Evolutionary conservation across 352 stramenopile genomes (phyloP).

Genomic region (Elongisporangium undulatum): DNA sequence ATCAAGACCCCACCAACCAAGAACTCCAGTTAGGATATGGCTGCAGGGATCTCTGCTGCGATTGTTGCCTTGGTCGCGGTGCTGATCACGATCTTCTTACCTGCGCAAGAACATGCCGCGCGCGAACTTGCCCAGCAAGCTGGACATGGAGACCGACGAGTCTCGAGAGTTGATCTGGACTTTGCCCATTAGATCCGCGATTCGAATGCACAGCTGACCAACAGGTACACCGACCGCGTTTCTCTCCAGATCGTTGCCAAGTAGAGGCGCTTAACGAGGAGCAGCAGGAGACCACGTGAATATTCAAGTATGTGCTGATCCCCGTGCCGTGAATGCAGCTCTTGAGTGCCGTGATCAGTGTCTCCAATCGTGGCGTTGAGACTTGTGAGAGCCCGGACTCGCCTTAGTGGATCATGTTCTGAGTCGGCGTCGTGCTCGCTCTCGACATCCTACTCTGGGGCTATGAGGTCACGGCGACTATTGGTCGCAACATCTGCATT

Average conservation of each 20-base stretch:
- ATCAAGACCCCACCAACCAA: conserved; percentile 21
- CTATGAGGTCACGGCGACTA: conserved; percentile 66
- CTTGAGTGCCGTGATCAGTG: too few species aligned
- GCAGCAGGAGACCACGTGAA: conserved; percentile 32
- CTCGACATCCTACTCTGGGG: conserved; percentile 44
- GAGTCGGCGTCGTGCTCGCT: conserved; percentile 47
- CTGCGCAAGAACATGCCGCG: too few species aligned
- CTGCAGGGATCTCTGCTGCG: conserved; percentile 1
- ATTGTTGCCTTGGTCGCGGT: not conserved
- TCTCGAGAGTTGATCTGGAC: conserved; percentile 6
- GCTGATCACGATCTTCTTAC: too few species aligned
- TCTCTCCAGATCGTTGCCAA: conserved; percentile 10
- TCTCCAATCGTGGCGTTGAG: too few species aligned
- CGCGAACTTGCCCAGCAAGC: conserved; percentile 4
- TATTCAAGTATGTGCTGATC: conserved; percentile 67
- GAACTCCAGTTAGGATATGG: conserved; percentile 2
- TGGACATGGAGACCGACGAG: conserved; percentile 12
- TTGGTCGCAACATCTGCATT: conserved; percentile 35
- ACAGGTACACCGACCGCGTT: conserved; percentile 5
- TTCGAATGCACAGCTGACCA: not conserved
- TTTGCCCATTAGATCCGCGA: conserved; percentile 4
- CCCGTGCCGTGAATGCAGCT: conserved; percentile 65
- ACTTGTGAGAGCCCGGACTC: conserved; percentile 12
- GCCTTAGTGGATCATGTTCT: conserved; percentile 58
- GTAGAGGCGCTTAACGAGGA: conserved; percentile 20